Conservation (phyloP, 2,329 filamentous ascomycete species). For the Dactylellina haptotyla region DNA sequence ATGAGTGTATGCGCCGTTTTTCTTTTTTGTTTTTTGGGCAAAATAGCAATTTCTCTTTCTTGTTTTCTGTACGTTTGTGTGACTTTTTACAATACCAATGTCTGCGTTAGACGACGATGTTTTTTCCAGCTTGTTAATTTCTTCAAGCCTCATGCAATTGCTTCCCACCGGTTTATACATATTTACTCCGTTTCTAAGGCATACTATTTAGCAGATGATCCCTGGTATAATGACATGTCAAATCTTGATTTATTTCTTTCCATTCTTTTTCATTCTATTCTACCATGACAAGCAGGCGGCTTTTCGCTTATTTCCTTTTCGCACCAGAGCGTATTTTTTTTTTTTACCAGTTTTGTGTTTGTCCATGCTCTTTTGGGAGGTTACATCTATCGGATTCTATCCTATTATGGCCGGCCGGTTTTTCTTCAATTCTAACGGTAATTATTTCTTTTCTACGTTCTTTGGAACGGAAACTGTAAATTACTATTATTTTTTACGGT, state of each 20-base stretch:
- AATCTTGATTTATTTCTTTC: background rate
- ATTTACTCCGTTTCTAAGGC: slow-evolving; percentile 15
- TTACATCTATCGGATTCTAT: background rate
- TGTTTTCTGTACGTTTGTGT: too few species aligned
- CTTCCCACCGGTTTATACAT: background rate
- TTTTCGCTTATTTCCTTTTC: too few species aligned
- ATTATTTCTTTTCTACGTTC: background rate
- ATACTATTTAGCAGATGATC: too few species aligned
- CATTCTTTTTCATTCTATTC: too few species aligned
- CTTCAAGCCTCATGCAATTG: background rate
- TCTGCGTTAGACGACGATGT: slow-evolving; percentile 11
- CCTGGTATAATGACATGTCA: background rate
- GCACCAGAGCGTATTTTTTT: too few species aligned
- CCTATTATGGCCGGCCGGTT: background rate
- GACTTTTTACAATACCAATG: slow-evolving; percentile 11
- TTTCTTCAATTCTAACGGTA: background rate
- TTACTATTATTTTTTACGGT: too few species aligned
- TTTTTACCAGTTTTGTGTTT: background rate
- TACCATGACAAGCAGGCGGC: background rate
- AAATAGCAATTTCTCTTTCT: background rate
- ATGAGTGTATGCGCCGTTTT: background rate
- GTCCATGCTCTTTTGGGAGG: background rate
- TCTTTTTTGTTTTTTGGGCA: background rate
- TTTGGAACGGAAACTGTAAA: background rate
- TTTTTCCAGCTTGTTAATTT: background rate